Evolutionary conservation across 305 asterid genomes (phyloP).

Genomic region (Plantago rigida): DNA sequence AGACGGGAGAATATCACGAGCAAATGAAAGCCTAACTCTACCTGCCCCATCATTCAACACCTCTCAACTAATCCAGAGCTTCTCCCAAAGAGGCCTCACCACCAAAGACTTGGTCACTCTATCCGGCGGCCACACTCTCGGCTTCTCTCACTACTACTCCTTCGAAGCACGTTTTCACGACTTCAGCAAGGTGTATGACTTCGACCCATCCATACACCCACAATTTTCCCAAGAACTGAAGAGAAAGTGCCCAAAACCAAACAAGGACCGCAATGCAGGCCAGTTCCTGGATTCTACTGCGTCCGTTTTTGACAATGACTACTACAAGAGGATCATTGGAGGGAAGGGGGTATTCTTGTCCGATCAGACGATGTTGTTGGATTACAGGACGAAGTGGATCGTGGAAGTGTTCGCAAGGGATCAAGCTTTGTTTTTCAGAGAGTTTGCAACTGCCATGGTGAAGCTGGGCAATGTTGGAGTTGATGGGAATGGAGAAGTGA

Average conservation of each 20-base stretch:
- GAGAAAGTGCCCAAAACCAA: slow-evolving; percentile 47
- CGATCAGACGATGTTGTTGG: slow-evolving; percentile 49
- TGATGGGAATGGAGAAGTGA: slow-evolving; percentile 48
- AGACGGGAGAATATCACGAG: slow-evolving; percentile 59
- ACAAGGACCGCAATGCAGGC: slow-evolving; percentile 46
- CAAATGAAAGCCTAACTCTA: slow-evolving; percentile 53
- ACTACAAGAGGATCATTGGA: slow-evolving; percentile 35
- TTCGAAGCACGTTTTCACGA: slow-evolving; percentile 54
- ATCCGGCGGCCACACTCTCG: slow-evolving; percentile 72
- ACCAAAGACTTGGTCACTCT: slow-evolving; percentile 56
- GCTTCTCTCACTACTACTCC: slow-evolving; percentile 77
- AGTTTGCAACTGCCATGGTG: slow-evolving; percentile 52
- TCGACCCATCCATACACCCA: slow-evolving; percentile 52
- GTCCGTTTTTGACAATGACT: slow-evolving; percentile 51
- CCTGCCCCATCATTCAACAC: slow-evolving; percentile 57
- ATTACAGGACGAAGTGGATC: slow-evolving; percentile 45
- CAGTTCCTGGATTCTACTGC: slow-evolving; percentile 57
- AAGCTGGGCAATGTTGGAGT: slow-evolving; percentile 58
- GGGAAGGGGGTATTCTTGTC: slow-evolving; percentile 58
- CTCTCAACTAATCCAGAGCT: slow-evolving; percentile 50
- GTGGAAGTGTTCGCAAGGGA: slow-evolving; percentile 56
- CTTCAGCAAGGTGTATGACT: slow-evolving; percentile 45
- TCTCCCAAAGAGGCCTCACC: slow-evolving; percentile 49
- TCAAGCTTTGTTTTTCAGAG: slow-evolving; percentile 38
- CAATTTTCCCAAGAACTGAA: slow-evolving; percentile 37